Base-by-base conservation (phyloP, 805 yeast species). In the Isabelozyma pseudorhagii region DNA sequence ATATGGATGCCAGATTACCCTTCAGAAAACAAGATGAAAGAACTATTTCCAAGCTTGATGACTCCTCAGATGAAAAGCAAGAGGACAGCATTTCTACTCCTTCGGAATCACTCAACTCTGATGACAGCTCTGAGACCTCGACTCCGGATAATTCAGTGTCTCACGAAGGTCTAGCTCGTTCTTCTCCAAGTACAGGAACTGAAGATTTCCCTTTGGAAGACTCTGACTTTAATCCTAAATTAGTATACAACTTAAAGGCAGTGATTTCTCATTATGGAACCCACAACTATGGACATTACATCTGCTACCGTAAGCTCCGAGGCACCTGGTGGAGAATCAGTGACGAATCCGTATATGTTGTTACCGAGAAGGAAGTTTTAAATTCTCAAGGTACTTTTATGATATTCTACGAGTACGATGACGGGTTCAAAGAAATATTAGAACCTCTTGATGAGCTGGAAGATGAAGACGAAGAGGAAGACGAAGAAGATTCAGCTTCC, bases 241-340 rank as follows among this genome's bases (percentile, higher is more conserved):
- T 86, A 42, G 71, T 77, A 3, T 93, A 93, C 65, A 77, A 83
- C 39, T 75, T 93, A 53, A 88, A 88, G 61, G 89, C 97, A 0
- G 94, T 89, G 1, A 88, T 93, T 42, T 84, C 93, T 1, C 99
- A 93, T 67, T 92, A 86, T 64, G 99, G 99, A 45, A 87, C 97
- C 0, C 97, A 94, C 59, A 91, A 93, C 59, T 94, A 90, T 64
- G 99, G 99, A n/a, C 99, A 93, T 67, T 93, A 93, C 63, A 88
- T 93, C 52, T 90, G 96, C 40, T 93, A 81, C 70, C 82, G 97
- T 61, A 85, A 83, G 60, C 79, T 72, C 50, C 80, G 96, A 56
- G 94, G 92, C 2, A 77, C 83, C 9, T 93, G 99, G 99, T 92
- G 97, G 96, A 81, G 97, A 63, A 85, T 92, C 15, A 86, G 94